Percentiles rank a stretch among this genome's conserved stretches.
Evolutionary conservation across 129 eudicot genomes (phyloP).

Genomic region (Ambrosia trifida): DNA sequence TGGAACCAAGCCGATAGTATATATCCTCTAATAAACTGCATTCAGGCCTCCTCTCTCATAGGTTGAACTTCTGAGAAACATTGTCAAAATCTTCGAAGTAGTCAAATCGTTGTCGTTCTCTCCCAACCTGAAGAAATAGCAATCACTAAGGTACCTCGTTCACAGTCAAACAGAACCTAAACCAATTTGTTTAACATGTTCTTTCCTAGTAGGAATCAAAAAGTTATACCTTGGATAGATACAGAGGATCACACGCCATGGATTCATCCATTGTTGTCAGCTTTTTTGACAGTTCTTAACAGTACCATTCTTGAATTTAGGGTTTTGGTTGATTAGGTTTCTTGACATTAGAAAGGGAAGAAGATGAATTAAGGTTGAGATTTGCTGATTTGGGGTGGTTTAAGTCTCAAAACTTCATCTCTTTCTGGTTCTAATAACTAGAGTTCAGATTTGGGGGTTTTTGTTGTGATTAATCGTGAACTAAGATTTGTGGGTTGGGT

Average conservation of each 20-base stretch:
- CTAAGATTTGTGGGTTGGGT: too few relatives aligned
- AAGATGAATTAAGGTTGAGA: too few relatives aligned
- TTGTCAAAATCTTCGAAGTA: slow-evolving; percentile 79
- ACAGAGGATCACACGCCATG: slow-evolving; percentile 76
- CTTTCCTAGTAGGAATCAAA: not conserved
- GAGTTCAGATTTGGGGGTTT: too few relatives aligned
- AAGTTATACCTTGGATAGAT: slow-evolving; percentile 66
- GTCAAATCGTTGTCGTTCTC: slow-evolving; percentile 80
- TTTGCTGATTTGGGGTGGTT: too few relatives aligned
- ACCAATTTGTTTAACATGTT: too few relatives aligned
- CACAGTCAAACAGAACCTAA: too few relatives aligned
- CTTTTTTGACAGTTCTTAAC: slow-evolving; percentile 79
- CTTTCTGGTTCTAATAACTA: too few relatives aligned
- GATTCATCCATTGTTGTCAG: slow-evolving; percentile 73
- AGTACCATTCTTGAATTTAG: too few relatives aligned
- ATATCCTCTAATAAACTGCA: slow-evolving; percentile 1
- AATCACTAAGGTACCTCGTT: not conserved
- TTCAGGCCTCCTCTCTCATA: slow-evolving; percentile 37
- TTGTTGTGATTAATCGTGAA: too few relatives aligned
- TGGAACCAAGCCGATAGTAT: slow-evolving; percentile 21
- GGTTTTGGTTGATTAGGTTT: too few relatives aligned
- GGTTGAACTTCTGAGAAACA: slow-evolving; percentile 70
- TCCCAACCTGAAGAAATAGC: slow-evolving; percentile 59
- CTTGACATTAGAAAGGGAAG: too few relatives aligned
- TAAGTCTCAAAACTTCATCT: too few relatives aligned